These are phyloP conservation scores for Serendipita sp. DNA, from an alignment of 1,284 basidiomycete genomes.

Conservation along the genomic window DNA sequence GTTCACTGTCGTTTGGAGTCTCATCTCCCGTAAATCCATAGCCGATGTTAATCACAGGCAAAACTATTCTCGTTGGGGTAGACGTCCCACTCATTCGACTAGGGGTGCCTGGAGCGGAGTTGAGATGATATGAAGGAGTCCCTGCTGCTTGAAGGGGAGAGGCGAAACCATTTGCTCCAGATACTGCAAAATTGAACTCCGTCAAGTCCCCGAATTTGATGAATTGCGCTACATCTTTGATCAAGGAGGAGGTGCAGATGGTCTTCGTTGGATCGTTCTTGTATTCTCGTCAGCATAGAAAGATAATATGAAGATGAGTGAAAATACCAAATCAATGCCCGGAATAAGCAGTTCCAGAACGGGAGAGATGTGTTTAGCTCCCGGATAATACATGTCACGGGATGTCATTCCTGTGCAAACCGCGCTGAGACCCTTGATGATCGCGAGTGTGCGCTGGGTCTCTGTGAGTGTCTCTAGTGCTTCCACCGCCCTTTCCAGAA, in stretches of 20 bases:
- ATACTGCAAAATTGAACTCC: background rate
- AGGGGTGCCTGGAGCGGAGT: background rate
- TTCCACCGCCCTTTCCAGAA: constrained; percentile 75
- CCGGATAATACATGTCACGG: constrained; percentile 60
- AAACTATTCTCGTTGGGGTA: background rate
- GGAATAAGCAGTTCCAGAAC: constrained; percentile 80
- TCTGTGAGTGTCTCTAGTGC: constrained; percentile 80
- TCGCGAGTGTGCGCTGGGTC: constrained; percentile 74
- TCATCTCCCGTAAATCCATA: constrained; percentile 6
- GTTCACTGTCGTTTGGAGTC: constrained; percentile 20
- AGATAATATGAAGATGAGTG: constrained; percentile 7
- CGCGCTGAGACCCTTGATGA: constrained; percentile 76
- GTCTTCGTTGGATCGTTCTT: constrained; percentile 87
- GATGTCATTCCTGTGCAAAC: constrained; percentile 68
- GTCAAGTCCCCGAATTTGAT: constrained; percentile 71
- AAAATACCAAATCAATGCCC: constrained; percentile 57
- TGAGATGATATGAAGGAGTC: background rate
- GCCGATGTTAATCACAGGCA: background rate
- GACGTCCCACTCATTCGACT: background rate
- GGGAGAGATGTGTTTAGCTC: constrained; percentile 70
- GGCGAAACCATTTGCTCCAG: background rate
- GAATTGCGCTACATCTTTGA: constrained; percentile 66
- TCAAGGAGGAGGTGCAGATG: constrained; percentile 59
- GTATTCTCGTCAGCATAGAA: constrained; percentile 13
- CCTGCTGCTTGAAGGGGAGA: background rate